Base-by-base conservation (phyloP, 208 protist genomes). In the Leishmania amazonensis region DNA sequence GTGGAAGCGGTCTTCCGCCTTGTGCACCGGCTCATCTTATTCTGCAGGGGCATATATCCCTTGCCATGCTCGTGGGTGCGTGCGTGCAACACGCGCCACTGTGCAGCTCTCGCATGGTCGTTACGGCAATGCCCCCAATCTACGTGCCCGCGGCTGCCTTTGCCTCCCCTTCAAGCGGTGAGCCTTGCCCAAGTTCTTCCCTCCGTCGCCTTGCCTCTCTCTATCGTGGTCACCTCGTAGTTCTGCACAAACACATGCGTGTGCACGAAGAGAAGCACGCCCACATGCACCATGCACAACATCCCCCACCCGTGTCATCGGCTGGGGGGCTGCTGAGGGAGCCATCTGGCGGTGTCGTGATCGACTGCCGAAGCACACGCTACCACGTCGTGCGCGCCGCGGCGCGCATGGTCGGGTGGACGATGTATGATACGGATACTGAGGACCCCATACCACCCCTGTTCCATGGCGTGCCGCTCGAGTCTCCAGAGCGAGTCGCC, bases 321-420 rank as follows among this genome's bases (percentile, higher is more conserved):
- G 17, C 64, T 70, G 64, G 4, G 35, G 17, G 19, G 35, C 15
- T 3, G n/a, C 31, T 17, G 64, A 72, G 40, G 19, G 24, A n/a
- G 24, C n/a, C 71, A 15, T 38, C 71, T 3, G 71, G 47, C n/a
- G 47, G 47, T 24, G 80, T 96, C 3, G 83, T 94, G 21, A 86
- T 97, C 58, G 88, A 95, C 70, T 90, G 86, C 79, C 85, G 75
- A 54, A 47, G 87, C 49, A 95, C 92, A 4, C 88, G 93, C 15
- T 97, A 97, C 70, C 90, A 97, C 72, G 90, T 97, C n/a, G 94
- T 98, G 40, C 90, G 93, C 9, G 82, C 91, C 28, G 94, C 91
- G 19, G 94, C 90, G 21, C 78, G 77, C 8, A 62, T 62, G 42
- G 71, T 94, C 13, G 91, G 90, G 17, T 98, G 95, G 94, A 72